Percentiles rank a stretch among this genome's conserved stretches.
These are phyloP conservation scores for Mortierella alpina DNA, from an alignment of 192 early-diverging fungal species.

Conservation along the genomic window DNA sequence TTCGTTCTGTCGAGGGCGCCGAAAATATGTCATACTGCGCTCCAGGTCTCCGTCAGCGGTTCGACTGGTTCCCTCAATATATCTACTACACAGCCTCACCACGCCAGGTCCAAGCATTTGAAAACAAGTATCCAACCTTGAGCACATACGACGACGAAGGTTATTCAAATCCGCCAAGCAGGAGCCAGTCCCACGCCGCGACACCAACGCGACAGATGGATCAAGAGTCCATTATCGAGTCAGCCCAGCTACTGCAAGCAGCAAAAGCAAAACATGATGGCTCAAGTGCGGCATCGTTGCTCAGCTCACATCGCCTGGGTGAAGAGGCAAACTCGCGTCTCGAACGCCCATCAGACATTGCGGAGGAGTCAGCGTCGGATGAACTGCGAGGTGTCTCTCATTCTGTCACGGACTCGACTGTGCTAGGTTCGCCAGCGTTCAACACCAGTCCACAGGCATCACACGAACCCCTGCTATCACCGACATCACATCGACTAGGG, in stretches of 20 bases:
- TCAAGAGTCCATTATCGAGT: no score
- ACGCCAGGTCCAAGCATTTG: background rate
- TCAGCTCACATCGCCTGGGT: no score
- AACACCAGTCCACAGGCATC: background rate
- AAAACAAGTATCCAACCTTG: constrained; percentile 10
- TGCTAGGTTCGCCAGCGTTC: background rate
- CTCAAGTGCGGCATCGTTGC: no score
- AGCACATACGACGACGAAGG: background rate
- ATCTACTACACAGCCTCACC: constrained; percentile 23
- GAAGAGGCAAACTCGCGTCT: background rate
- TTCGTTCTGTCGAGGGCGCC: constrained; percentile 8
- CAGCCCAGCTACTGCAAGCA: no score
- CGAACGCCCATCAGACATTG: background rate
- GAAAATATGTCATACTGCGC: constrained; percentile 14
- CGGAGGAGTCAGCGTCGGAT: background rate
- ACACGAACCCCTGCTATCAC: background rate
- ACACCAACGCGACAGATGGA: no score
- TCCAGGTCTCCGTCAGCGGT: constrained; percentile 9
- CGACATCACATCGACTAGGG: no score
- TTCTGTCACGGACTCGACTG: background rate
- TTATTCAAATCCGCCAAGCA: no score
- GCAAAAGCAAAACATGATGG: no score
- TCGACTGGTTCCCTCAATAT: constrained; percentile 20
- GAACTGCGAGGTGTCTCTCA: background rate
- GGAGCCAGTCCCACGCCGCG: no score